A percentile compares a stretch with the other conserved stretches of the same genome.
Conservation (phyloP, 108 stramenopile species). For the Cafeteria roenbergensis region DNA sequence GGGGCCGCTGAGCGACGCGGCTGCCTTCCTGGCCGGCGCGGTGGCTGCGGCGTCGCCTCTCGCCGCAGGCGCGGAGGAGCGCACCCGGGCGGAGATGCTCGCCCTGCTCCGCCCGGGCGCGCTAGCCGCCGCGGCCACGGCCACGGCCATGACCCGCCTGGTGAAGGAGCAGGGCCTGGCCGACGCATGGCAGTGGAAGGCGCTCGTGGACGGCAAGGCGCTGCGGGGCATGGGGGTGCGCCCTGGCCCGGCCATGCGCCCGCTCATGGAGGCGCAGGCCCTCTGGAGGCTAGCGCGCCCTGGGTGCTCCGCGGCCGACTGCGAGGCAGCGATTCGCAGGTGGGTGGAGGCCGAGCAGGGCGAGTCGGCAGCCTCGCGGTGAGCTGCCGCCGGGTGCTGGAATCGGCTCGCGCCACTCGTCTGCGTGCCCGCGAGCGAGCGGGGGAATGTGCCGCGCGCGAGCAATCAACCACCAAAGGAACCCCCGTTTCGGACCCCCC, state of each 20-base stretch:
- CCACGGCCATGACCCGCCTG: neutral
- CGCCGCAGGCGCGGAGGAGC: neutral
- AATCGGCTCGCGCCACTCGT: no score
- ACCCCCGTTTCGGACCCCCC: no score
- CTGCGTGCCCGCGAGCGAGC: no score
- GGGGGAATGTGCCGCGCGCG: no score
- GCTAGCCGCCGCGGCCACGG: neutral
- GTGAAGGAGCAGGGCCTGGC: neutral
- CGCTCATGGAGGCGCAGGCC: neutral
- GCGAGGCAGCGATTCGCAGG: no score
- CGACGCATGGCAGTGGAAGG: neutral
- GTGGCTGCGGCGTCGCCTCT: neutral
- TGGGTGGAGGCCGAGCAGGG: no score
- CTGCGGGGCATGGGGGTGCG: neutral
- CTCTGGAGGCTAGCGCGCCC: neutral
- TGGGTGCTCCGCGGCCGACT: neutral
- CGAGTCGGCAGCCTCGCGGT: no score
- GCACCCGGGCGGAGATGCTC: neutral
- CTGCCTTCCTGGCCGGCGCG: no score
- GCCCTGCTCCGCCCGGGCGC: neutral
- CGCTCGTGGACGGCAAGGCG: neutral
- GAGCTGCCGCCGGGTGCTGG: no score
- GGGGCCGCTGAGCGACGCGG: no score
- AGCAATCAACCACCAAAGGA: no score
- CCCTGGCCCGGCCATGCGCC: neutral